Evolutionary conservation across 257 asterid genomes (phyloP), one percentile per base, ranked within the genome.

Genomic region (Echium plantagineum): DNA sequence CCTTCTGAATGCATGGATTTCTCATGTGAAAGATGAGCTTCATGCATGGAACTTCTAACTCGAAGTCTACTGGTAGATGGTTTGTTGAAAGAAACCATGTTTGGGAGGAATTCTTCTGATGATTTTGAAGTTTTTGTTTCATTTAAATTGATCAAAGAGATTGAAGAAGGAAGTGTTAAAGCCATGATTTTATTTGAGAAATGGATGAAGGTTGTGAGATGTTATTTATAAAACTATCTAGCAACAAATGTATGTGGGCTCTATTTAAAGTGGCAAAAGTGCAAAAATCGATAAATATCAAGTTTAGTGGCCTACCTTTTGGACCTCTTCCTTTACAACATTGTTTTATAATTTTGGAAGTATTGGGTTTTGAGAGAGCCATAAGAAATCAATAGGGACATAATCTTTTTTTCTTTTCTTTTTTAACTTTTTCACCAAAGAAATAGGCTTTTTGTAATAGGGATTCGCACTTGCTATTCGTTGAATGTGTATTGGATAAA

Each of bases 151-250:
- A 82, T 67, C 53, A 89, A 75, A 57, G 86, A 82, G 59, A 87
- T 66, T 21, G 94, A 78, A 73, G 93, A 84, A 73, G 81, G 82
- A 73, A 87, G 88, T 28, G 91, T 77, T 60, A 89, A 71, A 17
- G 90, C 86, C 97, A 89, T 88, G 57, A 16, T 19, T 53, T 57
- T 57, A 26, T 35, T 42, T 49, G 24, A 55, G 62, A 71, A 59
- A 76, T 66, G 63, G 63, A 49, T 70, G 84, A 75, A 66, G 77
- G 72, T 18, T 64, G 62, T 48, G 48, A 55, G n/a, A 63, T 67
- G 64, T 54, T 57, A 64, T 80, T 78, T 86, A 83, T 83, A 69
- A 71, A 73, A 77, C 64, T 57, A 66, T 51, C 54, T 15, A n/a
- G n/a, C n/a, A n/a, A n/a, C n/a, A n/a, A n/a, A n/a, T n/a, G n/a